These are phyloP conservation scores for Lactarius pseudohatsudake DNA, from an alignment of 768 basidiomycete species.

Conservation along the genomic window DNA sequence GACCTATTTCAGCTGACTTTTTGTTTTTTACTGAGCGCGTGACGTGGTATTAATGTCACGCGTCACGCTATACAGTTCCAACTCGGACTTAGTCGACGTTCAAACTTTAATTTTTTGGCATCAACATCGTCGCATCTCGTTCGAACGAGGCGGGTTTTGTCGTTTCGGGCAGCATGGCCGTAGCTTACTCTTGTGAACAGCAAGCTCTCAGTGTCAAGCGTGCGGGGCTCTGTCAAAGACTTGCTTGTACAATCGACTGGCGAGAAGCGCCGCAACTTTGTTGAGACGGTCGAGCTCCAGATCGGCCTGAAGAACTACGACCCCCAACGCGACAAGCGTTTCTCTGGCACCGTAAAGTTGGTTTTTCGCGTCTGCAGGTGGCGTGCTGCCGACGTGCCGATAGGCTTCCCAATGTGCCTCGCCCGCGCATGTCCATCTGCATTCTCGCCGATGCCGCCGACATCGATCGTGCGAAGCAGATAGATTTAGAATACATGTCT, in stretches of 20 bases:
- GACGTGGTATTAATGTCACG: conserved; percentile 5
- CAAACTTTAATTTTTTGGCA: conserved; percentile 24
- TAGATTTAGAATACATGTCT: conserved; percentile 98
- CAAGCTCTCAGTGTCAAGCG: conserved; percentile 99
- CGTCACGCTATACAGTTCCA: conserved; percentile 21
- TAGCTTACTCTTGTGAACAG: conserved; percentile 34
- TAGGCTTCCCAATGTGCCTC: conserved; percentile 94
- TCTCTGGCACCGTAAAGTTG: conserved; percentile 97
- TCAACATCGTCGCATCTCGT: conserved; percentile 2
- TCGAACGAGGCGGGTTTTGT: conserved; percentile 26
- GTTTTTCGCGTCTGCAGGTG: conserved; percentile 30
- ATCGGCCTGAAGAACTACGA: conserved; percentile 99
- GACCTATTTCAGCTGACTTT: too few relatives aligned
- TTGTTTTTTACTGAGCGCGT: too few relatives aligned
- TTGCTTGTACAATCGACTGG: conserved; percentile 79
- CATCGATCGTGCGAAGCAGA: conserved; percentile 98
- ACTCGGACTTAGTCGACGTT: too few relatives aligned
- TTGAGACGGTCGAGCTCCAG: conserved; percentile 95
- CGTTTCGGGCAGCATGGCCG: too few relatives aligned
- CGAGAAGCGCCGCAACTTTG: conserved; percentile 91
- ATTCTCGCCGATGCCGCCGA: conserved; percentile 99
- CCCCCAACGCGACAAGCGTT: conserved; percentile 99
- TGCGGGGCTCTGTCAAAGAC: conserved; percentile 96
- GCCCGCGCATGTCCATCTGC: conserved; percentile 99
- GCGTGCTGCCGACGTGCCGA: background rate